Evolutionary conservation across 345 rosid species (phyloP).

Genomic region (Gossypium bickii): DNA sequence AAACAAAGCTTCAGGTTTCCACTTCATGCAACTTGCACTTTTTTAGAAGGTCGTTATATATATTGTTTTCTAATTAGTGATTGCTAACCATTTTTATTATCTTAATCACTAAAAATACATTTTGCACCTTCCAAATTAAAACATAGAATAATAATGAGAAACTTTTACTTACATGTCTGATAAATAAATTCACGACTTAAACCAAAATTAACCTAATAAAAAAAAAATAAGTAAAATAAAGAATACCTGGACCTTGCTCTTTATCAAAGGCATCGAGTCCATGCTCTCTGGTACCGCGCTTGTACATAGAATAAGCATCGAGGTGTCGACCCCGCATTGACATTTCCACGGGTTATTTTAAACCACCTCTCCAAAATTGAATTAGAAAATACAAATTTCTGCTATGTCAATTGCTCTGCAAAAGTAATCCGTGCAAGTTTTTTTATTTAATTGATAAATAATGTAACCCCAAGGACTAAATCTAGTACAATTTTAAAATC

Average conservation of each 20-base stretch:
- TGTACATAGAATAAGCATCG: constrained; percentile 35
- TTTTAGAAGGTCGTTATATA: background rate
- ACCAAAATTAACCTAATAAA: background rate
- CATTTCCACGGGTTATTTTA: constrained; percentile 28
- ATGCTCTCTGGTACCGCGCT: constrained; percentile 54
- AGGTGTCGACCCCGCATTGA: constrained; percentile 56
- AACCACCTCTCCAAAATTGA: constrained; percentile 11
- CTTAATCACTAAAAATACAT: background rate
- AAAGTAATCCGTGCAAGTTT: background rate
- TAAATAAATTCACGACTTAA: background rate
- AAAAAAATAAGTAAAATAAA: background rate
- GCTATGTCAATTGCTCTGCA: constrained; percentile 20
- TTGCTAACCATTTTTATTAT: too few relatives aligned
- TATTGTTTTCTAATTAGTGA: background rate
- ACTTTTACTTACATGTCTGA: background rate
- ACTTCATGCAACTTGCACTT: constrained; percentile 5
- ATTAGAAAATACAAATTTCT: constrained; percentile 9
- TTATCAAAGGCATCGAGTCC: constrained; percentile 32
- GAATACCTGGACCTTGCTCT: constrained; percentile 53
- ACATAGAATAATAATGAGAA: background rate
- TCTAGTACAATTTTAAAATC: background rate
- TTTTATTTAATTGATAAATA: background rate
- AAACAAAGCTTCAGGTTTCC: background rate
- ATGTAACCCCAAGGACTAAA: background rate
- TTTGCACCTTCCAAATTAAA: background rate